Evolutionary conservation across 768 basidiomycete genomes (phyloP).

Genomic region (Hypsizygus marmoreus): DNA sequence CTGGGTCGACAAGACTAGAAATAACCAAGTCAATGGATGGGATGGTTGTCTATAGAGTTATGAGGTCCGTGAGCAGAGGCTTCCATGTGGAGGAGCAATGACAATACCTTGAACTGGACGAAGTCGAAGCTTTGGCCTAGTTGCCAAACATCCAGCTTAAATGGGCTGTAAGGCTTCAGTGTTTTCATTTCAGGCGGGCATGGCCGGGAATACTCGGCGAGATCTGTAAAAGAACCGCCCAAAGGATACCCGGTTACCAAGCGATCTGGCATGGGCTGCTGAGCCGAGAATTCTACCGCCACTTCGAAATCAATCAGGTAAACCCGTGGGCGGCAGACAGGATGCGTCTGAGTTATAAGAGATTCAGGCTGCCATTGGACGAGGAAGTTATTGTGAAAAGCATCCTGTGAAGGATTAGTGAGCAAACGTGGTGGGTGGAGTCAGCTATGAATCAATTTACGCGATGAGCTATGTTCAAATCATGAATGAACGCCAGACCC

Average conservation of each 20-base stretch:
- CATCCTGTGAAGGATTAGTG: constrained; percentile 18
- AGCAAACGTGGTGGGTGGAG: too few species aligned
- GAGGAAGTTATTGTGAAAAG: constrained; percentile 29
- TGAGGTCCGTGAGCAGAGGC: too few species aligned
- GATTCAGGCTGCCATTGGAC: constrained; percentile 32
- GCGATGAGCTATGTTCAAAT: constrained; percentile 23
- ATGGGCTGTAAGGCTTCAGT: constrained; percentile 24
- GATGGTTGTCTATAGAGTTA: too few species aligned
- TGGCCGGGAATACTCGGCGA: constrained; percentile 19
- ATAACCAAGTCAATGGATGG: too few species aligned
- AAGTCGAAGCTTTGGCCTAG: constrained; percentile 19
- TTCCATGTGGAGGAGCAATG: too few species aligned
- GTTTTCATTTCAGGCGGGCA: constrained; percentile 22
- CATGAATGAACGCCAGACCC: constrained; percentile 26
- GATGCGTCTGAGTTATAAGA: constrained; percentile 5
- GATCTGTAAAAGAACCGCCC: constrained; percentile 15
- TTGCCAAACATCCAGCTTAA: constrained; percentile 33
- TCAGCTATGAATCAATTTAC: constrained; percentile 13
- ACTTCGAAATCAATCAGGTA: constrained; percentile 32
- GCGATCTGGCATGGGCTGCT: constrained; percentile 13
- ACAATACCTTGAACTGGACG: too few species aligned
- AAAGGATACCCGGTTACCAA: constrained; percentile 17
- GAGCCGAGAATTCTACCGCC: constrained; percentile 25
- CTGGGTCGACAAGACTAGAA: too few species aligned
- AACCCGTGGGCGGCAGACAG: constrained; percentile 26